These are phyloP conservation scores for Eutrema yunnanense DNA, from an alignment of 345 rosid genomes.

Conservation along the genomic window DNA sequence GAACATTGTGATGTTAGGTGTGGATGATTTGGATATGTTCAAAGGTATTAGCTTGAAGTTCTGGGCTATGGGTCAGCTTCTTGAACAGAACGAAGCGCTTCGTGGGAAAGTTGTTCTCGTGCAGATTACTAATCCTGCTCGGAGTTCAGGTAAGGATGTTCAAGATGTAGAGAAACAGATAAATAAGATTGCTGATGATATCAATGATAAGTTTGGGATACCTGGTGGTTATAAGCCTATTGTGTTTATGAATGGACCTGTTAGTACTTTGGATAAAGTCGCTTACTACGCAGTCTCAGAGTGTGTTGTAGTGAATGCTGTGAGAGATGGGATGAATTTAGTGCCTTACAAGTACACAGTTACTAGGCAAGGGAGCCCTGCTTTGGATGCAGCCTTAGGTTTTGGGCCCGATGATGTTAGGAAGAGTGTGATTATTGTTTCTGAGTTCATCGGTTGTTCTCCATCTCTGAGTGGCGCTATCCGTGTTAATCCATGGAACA, in stretches of 20 bases:
- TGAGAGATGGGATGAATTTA: constrained; percentile 91
- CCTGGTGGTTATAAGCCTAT: constrained; percentile 66
- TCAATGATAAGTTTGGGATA: constrained; percentile 46
- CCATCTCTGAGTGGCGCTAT: constrained; percentile 88
- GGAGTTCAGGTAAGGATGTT: constrained; percentile 73
- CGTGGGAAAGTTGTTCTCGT: constrained; percentile 58
- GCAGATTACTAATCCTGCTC: constrained; percentile 77
- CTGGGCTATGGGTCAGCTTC: constrained; percentile 56
- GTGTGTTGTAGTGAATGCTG: constrained; percentile 71
- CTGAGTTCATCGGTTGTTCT: constrained; percentile 88
- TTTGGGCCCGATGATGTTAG: constrained; percentile 32
- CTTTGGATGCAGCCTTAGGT: constrained; percentile 49
- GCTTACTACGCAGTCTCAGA: constrained; percentile 67
- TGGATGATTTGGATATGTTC: constrained; percentile 76
- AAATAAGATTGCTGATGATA: constrained; percentile 34
- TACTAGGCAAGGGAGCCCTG: constrained; percentile 66
- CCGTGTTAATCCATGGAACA: constrained; percentile 83
- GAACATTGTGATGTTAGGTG: constrained; percentile 56
- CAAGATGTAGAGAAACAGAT: constrained; percentile 49
- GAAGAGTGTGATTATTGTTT: constrained; percentile 65
- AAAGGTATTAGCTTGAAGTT: constrained; percentile 76
- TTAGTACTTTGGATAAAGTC: constrained; percentile 56
- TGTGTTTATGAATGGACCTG: constrained; percentile 43
- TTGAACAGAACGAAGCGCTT: constrained; percentile 38
- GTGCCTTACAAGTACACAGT: constrained; percentile 75